Evolutionary conservation across 164 flowering plant genomes (phyloP).

Genomic region (Chloranthus sessilifolius): DNA sequence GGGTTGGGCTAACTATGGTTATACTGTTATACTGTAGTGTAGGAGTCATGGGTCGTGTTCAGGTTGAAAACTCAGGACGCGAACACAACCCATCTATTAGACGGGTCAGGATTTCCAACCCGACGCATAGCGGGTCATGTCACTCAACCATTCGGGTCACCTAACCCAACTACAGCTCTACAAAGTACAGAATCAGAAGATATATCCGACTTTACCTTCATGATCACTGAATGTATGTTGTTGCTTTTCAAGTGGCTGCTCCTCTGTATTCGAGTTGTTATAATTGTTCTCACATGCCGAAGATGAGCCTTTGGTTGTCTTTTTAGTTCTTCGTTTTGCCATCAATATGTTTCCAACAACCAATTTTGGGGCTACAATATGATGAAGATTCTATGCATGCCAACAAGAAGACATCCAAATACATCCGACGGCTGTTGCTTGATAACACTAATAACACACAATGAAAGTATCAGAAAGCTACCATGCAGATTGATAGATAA

Average conservation of each 20-base stretch:
- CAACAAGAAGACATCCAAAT: neutral
- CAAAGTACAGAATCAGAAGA: neutral
- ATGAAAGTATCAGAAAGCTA: too few species aligned
- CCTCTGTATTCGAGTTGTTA: neutral
- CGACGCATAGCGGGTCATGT: too few species aligned
- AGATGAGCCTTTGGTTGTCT: slow-evolving; percentile 2
- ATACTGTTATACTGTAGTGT: too few species aligned
- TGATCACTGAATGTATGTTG: neutral
- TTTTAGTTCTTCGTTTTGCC: slow-evolving; percentile 13
- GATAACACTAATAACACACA: too few species aligned
- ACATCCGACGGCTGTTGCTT: too few species aligned
- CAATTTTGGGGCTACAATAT: slow-evolving; percentile 1
- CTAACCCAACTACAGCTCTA: neutral
- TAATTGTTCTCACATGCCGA: neutral
- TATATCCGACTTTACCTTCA: slow-evolving; percentile 8
- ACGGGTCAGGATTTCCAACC: too few species aligned
- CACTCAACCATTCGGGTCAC: too few species aligned
- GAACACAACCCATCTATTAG: neutral
- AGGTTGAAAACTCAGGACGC: neutral
- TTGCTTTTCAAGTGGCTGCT: slow-evolving; percentile 2
- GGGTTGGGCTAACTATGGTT: too few species aligned
- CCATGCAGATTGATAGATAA: too few species aligned
- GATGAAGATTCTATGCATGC: neutral
- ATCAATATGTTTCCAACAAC: neutral
- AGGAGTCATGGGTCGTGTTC: neutral